Conservation (phyloP, 495 filamentous ascomycete species). For the Darksidea phi region DNA sequence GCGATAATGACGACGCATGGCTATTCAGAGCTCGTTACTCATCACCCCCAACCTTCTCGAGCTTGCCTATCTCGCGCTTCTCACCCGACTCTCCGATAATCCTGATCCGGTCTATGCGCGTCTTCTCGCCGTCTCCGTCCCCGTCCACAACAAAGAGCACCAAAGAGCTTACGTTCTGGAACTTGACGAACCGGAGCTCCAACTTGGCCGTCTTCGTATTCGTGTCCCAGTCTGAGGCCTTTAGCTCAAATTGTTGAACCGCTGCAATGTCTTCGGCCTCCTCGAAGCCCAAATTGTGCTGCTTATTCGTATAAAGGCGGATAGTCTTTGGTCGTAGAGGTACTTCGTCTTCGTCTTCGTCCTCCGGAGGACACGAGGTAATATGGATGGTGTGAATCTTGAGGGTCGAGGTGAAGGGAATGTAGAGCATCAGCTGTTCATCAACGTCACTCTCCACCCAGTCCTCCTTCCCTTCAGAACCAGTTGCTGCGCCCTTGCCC, state of each 20-base stretch:
- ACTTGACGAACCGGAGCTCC: conserved; percentile 88
- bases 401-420: conserved; percentile 83
- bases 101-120: conserved; percentile 78
- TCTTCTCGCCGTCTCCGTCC: conserved; percentile 81
- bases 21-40: conserved; percentile 25
- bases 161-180: conserved; percentile 84
- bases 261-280: conserved; percentile 82
- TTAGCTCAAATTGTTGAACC: conserved; percentile 73
- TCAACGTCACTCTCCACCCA: conserved; percentile 99
- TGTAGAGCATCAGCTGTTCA: conserved; percentile 91
- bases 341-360: conserved; percentile 58
- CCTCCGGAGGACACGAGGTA: conserved; percentile 70
- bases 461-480: conserved; percentile 55
- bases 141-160: conserved; percentile 88
- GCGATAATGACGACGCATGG: too few species aligned
- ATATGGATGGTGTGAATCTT: conserved; percentile 91
- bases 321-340: conserved; percentile 86
- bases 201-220: conserved; percentile 82
- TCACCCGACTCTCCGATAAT: conserved; percentile 90
- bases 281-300: conserved; percentile 89
- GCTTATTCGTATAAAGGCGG: conserved; percentile 78
- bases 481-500: conserved; percentile 53
- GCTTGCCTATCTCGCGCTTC: conserved; percentile 87
- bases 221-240: conserved; percentile 76
- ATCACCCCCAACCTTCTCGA: conserved; percentile 92